These are phyloP conservation scores for Aspergillus nanangensis DNA, from an alignment of 495 filamentous ascomycete genomes.

Conservation along the genomic window DNA sequence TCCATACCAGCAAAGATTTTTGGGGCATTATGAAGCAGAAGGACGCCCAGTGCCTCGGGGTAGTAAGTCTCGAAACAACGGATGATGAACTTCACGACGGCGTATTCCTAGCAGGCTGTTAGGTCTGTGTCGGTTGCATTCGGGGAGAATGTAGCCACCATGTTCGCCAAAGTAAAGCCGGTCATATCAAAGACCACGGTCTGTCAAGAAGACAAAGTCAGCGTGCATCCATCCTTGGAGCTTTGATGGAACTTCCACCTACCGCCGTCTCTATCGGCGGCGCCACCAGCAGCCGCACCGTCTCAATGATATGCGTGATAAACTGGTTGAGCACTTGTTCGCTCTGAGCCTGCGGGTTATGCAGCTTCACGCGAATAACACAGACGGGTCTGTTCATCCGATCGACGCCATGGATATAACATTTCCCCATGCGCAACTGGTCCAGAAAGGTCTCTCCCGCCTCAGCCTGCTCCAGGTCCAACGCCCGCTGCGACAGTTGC, in stretches of 20 bases:
- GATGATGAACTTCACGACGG: constrained; percentile 96
- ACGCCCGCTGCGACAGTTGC: constrained; percentile 47
- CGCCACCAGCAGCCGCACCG: constrained; percentile 70
- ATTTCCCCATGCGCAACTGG: constrained; percentile 87
- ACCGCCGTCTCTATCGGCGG: constrained; percentile 83
- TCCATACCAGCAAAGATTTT: constrained; percentile 82
- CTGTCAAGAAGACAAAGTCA: no score
- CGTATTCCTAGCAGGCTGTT: constrained; percentile 62
- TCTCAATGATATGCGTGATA: constrained; percentile 91
- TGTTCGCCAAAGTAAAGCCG: constrained; percentile 84
- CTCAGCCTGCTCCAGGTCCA: constrained; percentile 51
- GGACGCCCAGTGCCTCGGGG: constrained; percentile 78
- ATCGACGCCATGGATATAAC: constrained; percentile 81
- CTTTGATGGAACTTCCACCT: no score
- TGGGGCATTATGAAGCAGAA: constrained; percentile 89
- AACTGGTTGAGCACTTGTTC: constrained; percentile 77
- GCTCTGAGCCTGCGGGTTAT: constrained; percentile 80
- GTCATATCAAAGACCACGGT: constrained; percentile 92
- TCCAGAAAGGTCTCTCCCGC: constrained; percentile 73
- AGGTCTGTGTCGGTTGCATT: neutral
- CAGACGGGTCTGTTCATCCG: constrained; percentile 80
- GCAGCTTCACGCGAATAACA: constrained; percentile 71
- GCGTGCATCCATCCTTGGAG: no score
- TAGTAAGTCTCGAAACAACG: constrained; percentile 97
- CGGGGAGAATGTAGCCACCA: constrained; percentile 50